These are phyloP conservation scores for Ophiostoma ips DNA, from an alignment of 2,329 filamentous ascomycete species.

Conservation along the genomic window DNA sequence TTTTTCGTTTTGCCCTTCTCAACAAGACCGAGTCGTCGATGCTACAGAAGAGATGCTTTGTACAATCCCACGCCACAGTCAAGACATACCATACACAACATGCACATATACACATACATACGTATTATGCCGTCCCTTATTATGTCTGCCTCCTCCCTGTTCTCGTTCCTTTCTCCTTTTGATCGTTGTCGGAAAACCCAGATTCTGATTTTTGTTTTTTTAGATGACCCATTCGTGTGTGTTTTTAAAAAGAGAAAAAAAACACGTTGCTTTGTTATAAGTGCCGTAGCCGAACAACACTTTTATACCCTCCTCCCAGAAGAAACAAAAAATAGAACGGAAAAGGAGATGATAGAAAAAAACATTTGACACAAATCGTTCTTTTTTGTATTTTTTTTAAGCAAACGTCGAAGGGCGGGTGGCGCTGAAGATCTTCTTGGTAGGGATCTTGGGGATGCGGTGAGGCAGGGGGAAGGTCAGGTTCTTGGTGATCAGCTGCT, in stretches of 20 bases:
- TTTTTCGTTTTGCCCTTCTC: background rate
- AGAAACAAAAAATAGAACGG: slow-evolving; percentile 3
- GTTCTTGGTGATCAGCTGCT: slow-evolving; percentile 88
- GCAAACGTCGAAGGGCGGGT: slow-evolving; percentile 95
- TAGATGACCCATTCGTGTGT: slow-evolving; percentile 7
- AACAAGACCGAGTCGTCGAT: too few species aligned
- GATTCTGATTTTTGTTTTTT: slow-evolving; percentile 9
- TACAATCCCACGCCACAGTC: too few species aligned
- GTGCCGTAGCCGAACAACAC: background rate
- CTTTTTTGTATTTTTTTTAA: slow-evolving; percentile 32
- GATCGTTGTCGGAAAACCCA: background rate
- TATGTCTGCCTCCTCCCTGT: too few species aligned
- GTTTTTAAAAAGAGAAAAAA: slow-evolving; percentile 2
- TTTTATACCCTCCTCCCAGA: slow-evolving; percentile 2
- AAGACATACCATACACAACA: too few species aligned
- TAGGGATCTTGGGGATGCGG: slow-evolving; percentile 70
- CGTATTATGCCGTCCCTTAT: too few species aligned
- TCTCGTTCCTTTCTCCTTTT: background rate
- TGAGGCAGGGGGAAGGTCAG: slow-evolving; percentile 98
- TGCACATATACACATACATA: too few species aligned
- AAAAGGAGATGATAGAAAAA: slow-evolving; percentile 1
- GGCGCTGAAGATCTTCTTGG: slow-evolving; percentile 85
- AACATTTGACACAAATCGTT: background rate
- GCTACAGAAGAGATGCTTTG: too few species aligned
- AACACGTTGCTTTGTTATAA: background rate